Evolutionary conservation across 2,329 filamentous ascomycete species (phyloP).

Genomic region (Cercospora sesami): DNA sequence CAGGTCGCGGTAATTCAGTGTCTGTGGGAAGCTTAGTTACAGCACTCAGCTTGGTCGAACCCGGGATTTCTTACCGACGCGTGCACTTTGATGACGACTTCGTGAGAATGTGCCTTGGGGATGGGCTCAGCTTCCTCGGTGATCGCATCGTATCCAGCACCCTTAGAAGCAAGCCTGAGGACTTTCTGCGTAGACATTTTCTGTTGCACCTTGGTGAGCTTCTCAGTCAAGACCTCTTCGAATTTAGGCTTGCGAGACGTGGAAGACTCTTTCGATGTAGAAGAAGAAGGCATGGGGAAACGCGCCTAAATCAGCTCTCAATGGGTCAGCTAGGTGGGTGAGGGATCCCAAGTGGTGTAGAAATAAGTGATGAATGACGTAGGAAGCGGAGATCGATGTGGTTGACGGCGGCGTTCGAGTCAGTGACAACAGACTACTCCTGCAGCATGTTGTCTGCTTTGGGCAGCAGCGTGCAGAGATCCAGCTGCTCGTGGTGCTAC

Average conservation of each 20-base stretch:
- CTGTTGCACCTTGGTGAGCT: slow-evolving; percentile 9
- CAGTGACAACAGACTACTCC: slow-evolving; percentile 13
- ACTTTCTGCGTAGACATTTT: slow-evolving; percentile 23
- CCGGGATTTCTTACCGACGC: slow-evolving; percentile 38
- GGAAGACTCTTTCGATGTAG: not conserved
- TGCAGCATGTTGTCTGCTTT: slow-evolving; percentile 5
- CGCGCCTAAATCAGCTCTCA: slow-evolving; percentile 1
- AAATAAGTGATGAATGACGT: slow-evolving; percentile 12
- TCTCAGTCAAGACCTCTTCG: slow-evolving; percentile 12
- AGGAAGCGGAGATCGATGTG: slow-evolving; percentile 8
- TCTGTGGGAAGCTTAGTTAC: slow-evolving; percentile 24
- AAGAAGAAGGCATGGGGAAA: slow-evolving; percentile 8
- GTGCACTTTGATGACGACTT: slow-evolving; percentile 52
- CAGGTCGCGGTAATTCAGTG: slow-evolving; percentile 54
- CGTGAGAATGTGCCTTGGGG: slow-evolving; percentile 39
- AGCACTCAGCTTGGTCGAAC: not conserved
- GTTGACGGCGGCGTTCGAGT: slow-evolving; percentile 8
- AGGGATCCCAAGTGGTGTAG: not conserved
- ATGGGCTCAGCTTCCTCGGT: slow-evolving; percentile 23
- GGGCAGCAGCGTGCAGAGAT: not conserved
- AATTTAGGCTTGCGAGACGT: slow-evolving; percentile 11
- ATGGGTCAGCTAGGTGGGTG: not conserved
- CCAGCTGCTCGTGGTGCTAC: not conserved
- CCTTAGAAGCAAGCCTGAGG: slow-evolving; percentile 23
- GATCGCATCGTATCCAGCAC: slow-evolving; percentile 22